Percentiles rank a stretch among this genome's conserved stretches.
Conservation (phyloP, 257 asterid species). For the Voacanga thouarsii region DNA sequence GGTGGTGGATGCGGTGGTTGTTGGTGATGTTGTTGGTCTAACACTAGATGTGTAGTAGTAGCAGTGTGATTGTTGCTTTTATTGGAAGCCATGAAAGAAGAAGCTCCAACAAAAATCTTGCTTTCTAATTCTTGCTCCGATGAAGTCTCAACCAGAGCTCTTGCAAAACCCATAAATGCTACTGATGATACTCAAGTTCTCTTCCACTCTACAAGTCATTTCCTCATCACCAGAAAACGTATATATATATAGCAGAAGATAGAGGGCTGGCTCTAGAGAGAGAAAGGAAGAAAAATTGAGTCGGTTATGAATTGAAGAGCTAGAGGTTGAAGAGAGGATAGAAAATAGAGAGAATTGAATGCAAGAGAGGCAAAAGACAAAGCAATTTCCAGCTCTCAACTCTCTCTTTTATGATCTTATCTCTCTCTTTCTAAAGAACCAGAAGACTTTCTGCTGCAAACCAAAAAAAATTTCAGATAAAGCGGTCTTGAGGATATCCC, state of each 20-base stretch:
- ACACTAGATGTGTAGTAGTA: neutral
- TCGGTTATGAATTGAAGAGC: constrained; percentile 16
- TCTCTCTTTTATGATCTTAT: constrained; percentile 10
- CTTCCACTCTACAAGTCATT: neutral
- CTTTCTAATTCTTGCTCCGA: constrained; percentile 14
- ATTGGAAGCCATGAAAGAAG: constrained; percentile 20
- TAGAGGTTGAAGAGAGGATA: constrained; percentile 17
- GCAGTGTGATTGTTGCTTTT: constrained; percentile 3
- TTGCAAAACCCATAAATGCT: constrained; percentile 23
- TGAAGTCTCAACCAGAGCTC: constrained; percentile 13
- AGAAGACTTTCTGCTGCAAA: constrained; percentile 26
- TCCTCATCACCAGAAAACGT: neutral
- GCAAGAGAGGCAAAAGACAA: constrained; percentile 24
- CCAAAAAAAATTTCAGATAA: constrained; percentile 20
- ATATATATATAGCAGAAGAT: constrained; percentile 9
- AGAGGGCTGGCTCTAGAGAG: constrained; percentile 1
- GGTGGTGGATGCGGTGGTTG: neutral
- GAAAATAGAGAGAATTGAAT: constrained; percentile 18
- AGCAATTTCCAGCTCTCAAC: constrained; percentile 22
- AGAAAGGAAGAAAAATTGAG: constrained; percentile 5
- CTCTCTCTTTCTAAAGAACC: neutral
- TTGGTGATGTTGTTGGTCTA: constrained; percentile 13
- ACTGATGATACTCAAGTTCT: neutral
- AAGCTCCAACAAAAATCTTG: constrained; percentile 14
- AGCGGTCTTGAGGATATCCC: constrained; percentile 16